phyloP scores from a whole-genome alignment of 768 basidiomycete species.

The Leccinellum rugosiceps region DNA sequence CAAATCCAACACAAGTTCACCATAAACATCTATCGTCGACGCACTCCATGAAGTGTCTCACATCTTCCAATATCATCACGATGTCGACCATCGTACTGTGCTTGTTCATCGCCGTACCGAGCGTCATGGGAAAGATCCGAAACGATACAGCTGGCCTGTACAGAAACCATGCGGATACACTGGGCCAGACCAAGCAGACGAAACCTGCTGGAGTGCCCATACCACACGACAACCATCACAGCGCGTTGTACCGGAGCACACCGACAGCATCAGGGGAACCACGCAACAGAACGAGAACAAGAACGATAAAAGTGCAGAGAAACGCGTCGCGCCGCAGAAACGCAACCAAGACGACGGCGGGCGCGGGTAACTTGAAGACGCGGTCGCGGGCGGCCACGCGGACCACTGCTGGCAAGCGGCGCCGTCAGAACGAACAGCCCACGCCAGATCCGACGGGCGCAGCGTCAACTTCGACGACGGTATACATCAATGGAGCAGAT shows the following conservation, averaged over 20 bases:
- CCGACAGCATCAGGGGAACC: background rate
- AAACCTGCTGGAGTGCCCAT: background rate
- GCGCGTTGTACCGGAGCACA: slow-evolving; percentile 2
- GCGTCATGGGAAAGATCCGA: slow-evolving; percentile 2
- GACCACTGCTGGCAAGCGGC: slow-evolving; percentile 13
- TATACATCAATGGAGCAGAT: slow-evolving; percentile 29
- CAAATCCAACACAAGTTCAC: slow-evolving; percentile 9
- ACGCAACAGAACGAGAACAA: background rate
- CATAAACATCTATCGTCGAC: background rate
- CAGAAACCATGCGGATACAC: background rate
- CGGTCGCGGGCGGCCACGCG: slow-evolving; percentile 8
- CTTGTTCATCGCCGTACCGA: slow-evolving; percentile 5
- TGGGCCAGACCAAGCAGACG: background rate
- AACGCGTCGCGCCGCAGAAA: background rate
- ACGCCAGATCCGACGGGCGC: slow-evolving; percentile 41
- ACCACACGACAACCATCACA: background rate
- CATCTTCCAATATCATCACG: slow-evolving; percentile 8
- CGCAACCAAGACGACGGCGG: background rate
- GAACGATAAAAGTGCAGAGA: background rate
- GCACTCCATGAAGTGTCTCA: slow-evolving; percentile 8
- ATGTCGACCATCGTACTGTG: slow-evolving; percentile 9
- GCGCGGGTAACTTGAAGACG: background rate
- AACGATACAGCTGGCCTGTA: background rate
- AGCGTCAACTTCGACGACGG: slow-evolving; percentile 32
- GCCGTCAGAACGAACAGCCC: slow-evolving; percentile 29